These are phyloP conservation scores for Fibroporia radiculosa DNA, from an alignment of 768 basidiomycete species.

Conservation along the genomic window DNA sequence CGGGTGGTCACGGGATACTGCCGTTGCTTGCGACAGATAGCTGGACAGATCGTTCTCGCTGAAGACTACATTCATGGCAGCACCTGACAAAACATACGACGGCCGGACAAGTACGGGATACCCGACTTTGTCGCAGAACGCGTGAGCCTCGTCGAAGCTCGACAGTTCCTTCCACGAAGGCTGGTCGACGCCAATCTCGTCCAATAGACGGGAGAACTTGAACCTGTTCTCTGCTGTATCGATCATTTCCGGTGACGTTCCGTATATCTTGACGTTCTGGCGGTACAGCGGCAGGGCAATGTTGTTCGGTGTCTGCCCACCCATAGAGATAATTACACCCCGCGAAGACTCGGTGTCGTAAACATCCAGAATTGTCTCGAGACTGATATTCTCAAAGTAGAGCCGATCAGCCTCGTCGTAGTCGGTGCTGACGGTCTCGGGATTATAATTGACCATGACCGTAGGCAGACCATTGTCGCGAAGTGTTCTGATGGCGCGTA, in stretches of 20 bases:
- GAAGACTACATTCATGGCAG: conserved; percentile 99
- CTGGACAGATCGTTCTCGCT: conserved; percentile 84
- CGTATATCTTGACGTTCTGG: conserved; percentile 97
- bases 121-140: conserved; percentile 89
- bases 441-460: conserved; percentile 99
- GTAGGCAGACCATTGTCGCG: conserved; percentile 93
- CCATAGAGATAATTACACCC: conserved; percentile 96
- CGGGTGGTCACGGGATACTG: conserved; percentile 92
- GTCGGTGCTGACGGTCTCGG: conserved; percentile 97
- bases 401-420: conserved; percentile 98
- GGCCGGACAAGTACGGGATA: conserved; percentile 96
- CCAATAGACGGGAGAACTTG: conserved; percentile 97
- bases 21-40: conserved; percentile 92
- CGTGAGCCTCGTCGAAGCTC: conserved; percentile 76
- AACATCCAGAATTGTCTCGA: conserved; percentile 95
- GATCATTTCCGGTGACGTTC: conserved; percentile 99
- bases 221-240: conserved; percentile 98
- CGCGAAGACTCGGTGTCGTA: conserved; percentile 86
- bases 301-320: conserved; percentile 98
- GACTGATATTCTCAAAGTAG: conserved; percentile 97
- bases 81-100: conserved; percentile 98
- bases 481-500: conserved; percentile 91
- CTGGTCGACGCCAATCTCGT: conserved; percentile 98
- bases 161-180: conserved; percentile 96
- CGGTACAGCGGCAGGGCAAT: conserved; percentile 93